Evolutionary conservation across 2,329 filamentous ascomycete genomes (phyloP).

Genomic region (Harringtonia lauricola): DNA sequence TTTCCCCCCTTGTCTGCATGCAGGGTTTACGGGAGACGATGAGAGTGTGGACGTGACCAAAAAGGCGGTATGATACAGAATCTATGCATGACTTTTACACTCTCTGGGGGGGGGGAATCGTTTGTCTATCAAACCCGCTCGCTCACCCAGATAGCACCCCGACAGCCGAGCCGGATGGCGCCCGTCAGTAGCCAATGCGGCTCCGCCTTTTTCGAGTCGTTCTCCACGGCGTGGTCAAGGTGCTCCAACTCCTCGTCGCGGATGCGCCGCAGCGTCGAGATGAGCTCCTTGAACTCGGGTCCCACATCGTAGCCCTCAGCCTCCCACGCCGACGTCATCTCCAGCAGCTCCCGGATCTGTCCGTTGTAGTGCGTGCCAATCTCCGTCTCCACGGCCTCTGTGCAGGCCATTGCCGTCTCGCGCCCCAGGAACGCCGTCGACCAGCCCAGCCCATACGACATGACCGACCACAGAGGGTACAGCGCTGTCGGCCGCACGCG

Average conservation of each 20-base stretch:
- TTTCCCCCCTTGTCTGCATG: background rate
- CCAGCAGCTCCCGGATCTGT: constrained; percentile 71
- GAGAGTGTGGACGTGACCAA: background rate
- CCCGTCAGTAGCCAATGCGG: constrained; percentile 84
- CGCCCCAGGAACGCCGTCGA: constrained; percentile 77
- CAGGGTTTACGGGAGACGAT: background rate
- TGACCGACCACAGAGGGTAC: constrained; percentile 78
- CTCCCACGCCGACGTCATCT: constrained; percentile 71
- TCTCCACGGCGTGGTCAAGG: constrained; percentile 85
- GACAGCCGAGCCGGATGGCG: constrained; percentile 80
- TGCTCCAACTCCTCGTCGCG: constrained; percentile 96
- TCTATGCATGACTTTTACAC: background rate
- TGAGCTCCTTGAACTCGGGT: constrained; percentile 61
- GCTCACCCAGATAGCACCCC: constrained; percentile 85
- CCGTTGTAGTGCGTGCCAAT: constrained; percentile 94
- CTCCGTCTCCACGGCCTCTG: constrained; percentile 95
- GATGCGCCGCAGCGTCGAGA: constrained; percentile 68
- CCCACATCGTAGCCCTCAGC: constrained; percentile 69
- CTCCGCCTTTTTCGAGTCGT: constrained; percentile 81
- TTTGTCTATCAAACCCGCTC: constrained; percentile 37
- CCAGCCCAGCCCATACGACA: constrained; percentile 79
- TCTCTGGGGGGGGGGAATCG: too few relatives aligned
- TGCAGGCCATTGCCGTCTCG: constrained; percentile 96
- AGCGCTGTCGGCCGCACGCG: constrained; percentile 86
- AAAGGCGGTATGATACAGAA: background rate